Conservation (phyloP, 2,329 filamentous ascomycete genomes). For the Cryphonectria radicalis region DNA sequence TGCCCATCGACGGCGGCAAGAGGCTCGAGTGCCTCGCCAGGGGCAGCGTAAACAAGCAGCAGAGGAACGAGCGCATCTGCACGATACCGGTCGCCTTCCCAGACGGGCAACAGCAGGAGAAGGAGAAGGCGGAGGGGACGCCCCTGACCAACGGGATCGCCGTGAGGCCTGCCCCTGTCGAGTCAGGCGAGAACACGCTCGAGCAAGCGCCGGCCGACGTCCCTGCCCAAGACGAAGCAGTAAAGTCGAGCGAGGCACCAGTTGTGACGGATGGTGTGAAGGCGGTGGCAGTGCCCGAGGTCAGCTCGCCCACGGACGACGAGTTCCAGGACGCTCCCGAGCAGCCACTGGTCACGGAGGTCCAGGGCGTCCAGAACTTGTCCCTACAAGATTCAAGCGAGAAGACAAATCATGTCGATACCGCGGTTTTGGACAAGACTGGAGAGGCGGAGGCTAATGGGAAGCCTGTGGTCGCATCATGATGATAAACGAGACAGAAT, state of each 20-base stretch:
- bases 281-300: slow-evolving; percentile 14
- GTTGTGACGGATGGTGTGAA: slow-evolving; percentile 25
- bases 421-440: slow-evolving; percentile 33
- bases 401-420: slow-evolving; percentile 25
- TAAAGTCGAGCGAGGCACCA: slow-evolving; percentile 24
- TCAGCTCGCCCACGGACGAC: slow-evolving; percentile 11
- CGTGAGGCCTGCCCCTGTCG: slow-evolving; percentile 15
- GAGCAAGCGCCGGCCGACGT: neutral
- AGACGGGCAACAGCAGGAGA: slow-evolving; percentile 24
- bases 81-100: slow-evolving; percentile 47
- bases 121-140: slow-evolving; percentile 23
- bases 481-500: neutral
- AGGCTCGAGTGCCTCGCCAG: slow-evolving; percentile 57
- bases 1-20: slow-evolving; percentile 50
- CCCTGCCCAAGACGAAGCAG: slow-evolving; percentile 12
- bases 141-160: slow-evolving; percentile 19
- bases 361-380: slow-evolving; percentile 33
- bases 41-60: slow-evolving; percentile 51
- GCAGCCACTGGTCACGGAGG: slow-evolving; percentile 18
- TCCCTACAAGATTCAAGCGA: slow-evolving; percentile 29
- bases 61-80: slow-evolving; percentile 54
- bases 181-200: neutral
- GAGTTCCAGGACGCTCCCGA: slow-evolving; percentile 18
- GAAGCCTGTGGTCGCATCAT: slow-evolving; percentile 22
- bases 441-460: slow-evolving; percentile 17